phyloP scores from a whole-genome alignment of 176 grass and related monocot genomes.

The Musa itinerans region DNA sequence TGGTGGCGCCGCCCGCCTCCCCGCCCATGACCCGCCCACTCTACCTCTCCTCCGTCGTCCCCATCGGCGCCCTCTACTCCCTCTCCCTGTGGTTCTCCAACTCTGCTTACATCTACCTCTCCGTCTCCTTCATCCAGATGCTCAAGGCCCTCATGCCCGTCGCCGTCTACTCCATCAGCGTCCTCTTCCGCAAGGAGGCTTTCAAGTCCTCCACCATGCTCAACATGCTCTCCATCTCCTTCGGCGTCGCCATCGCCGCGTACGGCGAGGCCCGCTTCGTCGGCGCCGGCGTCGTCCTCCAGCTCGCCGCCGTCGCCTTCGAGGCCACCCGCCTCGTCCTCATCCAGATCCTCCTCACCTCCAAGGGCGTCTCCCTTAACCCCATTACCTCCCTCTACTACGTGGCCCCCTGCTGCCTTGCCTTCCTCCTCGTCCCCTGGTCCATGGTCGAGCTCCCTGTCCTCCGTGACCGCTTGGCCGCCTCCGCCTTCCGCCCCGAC shows the following conservation, averaged over 20 bases:
- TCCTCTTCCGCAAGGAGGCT: constrained; percentile 51
- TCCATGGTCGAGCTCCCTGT: constrained; percentile 66
- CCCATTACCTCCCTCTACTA: constrained; percentile 92
- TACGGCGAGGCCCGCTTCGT: constrained; percentile 85
- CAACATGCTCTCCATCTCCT: constrained; percentile 99
- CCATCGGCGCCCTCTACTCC: constrained; percentile 3
- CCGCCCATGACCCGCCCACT: neutral
- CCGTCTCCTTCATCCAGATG: constrained; percentile 99
- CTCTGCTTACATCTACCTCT: neutral
- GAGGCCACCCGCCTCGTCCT: constrained; percentile 81
- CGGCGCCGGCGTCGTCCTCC: constrained; percentile 48
- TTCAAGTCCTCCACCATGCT: constrained; percentile 61
- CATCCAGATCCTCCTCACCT: constrained; percentile 93
- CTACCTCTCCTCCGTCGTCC: constrained; percentile 5
- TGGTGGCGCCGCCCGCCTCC: constrained; percentile 2
- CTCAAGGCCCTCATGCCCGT: constrained; percentile 98
- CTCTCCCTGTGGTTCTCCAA: constrained; percentile 6
- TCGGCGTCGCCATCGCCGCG: constrained; percentile 86
- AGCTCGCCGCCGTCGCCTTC: constrained; percentile 73
- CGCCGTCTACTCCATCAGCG: constrained; percentile 78
- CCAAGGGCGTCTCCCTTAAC: constrained; percentile 84
- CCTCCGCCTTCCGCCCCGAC: neutral
- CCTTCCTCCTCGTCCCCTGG: constrained; percentile 76
- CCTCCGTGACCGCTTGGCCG: constrained; percentile 29
- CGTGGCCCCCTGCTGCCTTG: constrained; percentile 69